These are phyloP conservation scores for Penicillium tannophilum DNA, from an alignment of 495 filamentous ascomycete species.

Conservation along the genomic window DNA sequence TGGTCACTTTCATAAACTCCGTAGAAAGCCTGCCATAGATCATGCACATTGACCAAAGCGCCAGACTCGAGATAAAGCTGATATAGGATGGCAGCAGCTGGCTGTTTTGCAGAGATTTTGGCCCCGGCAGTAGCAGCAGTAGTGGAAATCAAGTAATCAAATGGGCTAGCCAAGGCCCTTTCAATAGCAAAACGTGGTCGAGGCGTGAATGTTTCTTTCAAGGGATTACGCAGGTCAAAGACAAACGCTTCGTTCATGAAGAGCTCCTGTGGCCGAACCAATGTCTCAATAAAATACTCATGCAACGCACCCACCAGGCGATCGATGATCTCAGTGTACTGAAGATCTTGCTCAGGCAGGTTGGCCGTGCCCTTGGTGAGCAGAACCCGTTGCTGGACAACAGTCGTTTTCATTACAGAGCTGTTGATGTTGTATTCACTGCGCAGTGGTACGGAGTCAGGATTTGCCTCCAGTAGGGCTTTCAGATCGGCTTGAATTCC, in stretches of 20 bases:
- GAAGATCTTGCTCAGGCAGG: conserved; percentile 71
- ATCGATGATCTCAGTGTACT: conserved; percentile 76
- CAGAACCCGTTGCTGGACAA: conserved; percentile 84
- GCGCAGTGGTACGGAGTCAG: conserved; percentile 55
- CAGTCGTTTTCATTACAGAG: conserved; percentile 75
- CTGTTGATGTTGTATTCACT: conserved; percentile 75
- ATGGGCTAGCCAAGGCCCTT: conserved; percentile 74
- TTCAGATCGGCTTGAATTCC: conserved; percentile 33
- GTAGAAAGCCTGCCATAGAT: conserved; percentile 87
- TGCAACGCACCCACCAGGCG: conserved; percentile 58
- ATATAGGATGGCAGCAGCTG: conserved; percentile 81
- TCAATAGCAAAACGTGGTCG: conserved; percentile 77
- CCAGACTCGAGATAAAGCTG: conserved; percentile 91
- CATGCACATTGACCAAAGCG: conserved; percentile 80
- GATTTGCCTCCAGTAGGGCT: conserved; percentile 38
- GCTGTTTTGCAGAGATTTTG: conserved; percentile 63
- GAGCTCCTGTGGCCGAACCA: conserved; percentile 62
- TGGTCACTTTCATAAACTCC: conserved; percentile 70
- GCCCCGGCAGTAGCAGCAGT: conserved; percentile 26
- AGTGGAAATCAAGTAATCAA: conserved; percentile 82
- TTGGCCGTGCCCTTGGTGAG: conserved; percentile 78
- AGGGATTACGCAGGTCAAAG: conserved; percentile 77
- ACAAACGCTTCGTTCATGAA: conserved; percentile 81
- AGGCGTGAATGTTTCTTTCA: conserved; percentile 81
- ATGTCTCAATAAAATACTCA: conserved; percentile 51